A percentile compares a stretch with the other conserved stretches of the same genome.
Evolutionary conservation across 2,329 filamentous ascomycete species (phyloP).

Genomic region (Cytospora chrysosperma): DNA sequence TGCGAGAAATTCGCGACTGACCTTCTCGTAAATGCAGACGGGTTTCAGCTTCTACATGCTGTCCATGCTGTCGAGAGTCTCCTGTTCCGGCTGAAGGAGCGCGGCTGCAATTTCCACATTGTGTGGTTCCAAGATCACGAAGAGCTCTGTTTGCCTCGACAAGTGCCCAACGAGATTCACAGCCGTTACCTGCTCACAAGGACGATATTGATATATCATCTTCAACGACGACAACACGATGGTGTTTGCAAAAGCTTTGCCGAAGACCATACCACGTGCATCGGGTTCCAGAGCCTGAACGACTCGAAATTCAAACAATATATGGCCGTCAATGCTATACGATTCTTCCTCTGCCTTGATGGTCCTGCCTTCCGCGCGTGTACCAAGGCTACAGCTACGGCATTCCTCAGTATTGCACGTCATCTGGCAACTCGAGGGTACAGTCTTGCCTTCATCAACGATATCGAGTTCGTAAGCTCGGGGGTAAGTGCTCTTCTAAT

Average conservation of each 20-base stretch:
- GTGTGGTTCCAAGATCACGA: constrained; percentile 63
- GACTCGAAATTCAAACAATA: constrained; percentile 55
- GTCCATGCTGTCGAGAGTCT: constrained; percentile 68
- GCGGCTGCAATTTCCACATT: constrained; percentile 70
- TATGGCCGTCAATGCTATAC: constrained; percentile 51
- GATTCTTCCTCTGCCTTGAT: constrained; percentile 70
- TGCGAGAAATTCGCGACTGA: background rate
- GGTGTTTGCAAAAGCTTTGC: background rate
- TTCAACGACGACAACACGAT: constrained; percentile 35
- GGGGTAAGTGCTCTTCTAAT: constrained; percentile 45
- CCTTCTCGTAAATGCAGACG: constrained; percentile 38
- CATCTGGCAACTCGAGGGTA: constrained; percentile 55
- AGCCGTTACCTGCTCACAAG: constrained; percentile 62
- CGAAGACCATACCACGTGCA: constrained; percentile 22
- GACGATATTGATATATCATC: constrained; percentile 63
- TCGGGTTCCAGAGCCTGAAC: constrained; percentile 44
- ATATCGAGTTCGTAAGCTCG: constrained; percentile 61
- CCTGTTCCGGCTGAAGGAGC: constrained; percentile 56
- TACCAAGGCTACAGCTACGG: constrained; percentile 20
- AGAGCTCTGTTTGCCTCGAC: constrained; percentile 54
- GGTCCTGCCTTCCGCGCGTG: constrained; percentile 38
- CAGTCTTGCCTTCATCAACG: constrained; percentile 64
- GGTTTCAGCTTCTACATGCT: constrained; percentile 71
- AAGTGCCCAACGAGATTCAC: constrained; percentile 28
- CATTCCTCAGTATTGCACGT: constrained; percentile 49